A percentile compares a stretch with the other conserved stretches of the same genome.
Evolutionary conservation across 345 rosid species (phyloP).

Genomic region (Trapa bicornis): DNA sequence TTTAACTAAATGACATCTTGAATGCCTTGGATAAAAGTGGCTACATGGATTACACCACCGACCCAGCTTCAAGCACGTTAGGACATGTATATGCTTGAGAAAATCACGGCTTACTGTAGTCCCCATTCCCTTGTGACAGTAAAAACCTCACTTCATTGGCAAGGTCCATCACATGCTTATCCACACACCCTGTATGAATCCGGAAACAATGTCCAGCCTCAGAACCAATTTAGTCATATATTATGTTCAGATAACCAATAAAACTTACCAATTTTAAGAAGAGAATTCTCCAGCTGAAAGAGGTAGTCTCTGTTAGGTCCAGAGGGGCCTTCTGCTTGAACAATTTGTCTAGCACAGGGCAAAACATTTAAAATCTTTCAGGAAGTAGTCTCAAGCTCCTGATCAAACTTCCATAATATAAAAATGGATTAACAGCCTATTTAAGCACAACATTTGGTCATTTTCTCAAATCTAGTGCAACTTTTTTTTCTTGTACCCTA

Average conservation of each 20-base stretch:
- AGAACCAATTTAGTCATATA: not conserved
- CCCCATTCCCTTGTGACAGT: conserved; percentile 21
- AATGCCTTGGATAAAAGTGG: not conserved
- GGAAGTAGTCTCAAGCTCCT: not conserved
- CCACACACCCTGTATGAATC: conserved; percentile 38
- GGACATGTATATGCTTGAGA: not conserved
- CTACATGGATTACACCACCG: not conserved
- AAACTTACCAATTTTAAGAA: conserved; percentile 37
- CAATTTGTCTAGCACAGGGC: conserved; percentile 44
- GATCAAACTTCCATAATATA: not conserved
- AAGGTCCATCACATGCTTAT: conserved; percentile 63
- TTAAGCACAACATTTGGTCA: too few species aligned
- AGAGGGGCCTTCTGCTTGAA: conserved; percentile 73
- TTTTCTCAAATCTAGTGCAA: too few species aligned
- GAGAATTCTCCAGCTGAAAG: conserved; percentile 65
- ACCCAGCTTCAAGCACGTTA: not conserved
- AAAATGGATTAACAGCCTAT: too few species aligned
- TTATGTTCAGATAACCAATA: not conserved
- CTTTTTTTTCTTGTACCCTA: too few species aligned
- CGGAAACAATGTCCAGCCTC: not conserved
- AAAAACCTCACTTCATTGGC: conserved; percentile 52
- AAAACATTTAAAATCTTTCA: not conserved
- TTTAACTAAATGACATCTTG: not conserved
- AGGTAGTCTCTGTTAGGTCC: conserved; percentile 90
- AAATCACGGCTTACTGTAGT: conserved; percentile 1